Conservation (phyloP, 176 grass and related monocot genomes). For the Elymus sibiricus region DNA sequence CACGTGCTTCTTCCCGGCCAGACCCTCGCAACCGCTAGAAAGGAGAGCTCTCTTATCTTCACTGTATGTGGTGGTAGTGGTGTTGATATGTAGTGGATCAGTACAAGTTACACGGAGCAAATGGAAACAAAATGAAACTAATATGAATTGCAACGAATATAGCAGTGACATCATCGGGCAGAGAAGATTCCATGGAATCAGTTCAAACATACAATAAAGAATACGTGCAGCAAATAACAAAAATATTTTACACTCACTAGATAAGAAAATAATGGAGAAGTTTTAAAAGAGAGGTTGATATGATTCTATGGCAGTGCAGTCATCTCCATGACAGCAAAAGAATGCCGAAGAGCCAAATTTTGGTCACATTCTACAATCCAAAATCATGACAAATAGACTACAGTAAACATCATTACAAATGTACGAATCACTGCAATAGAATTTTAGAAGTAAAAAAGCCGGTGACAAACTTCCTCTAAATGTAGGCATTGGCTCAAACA, state of each 20-base stretch:
- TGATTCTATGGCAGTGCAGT: conserved; percentile 67
- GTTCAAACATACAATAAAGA: neutral
- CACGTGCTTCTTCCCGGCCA: too few species aligned
- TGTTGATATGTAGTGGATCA: too few species aligned
- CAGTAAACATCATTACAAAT: neutral
- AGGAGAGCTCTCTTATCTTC: too few species aligned
- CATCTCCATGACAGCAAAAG: conserved; percentile 52
- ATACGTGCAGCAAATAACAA: neutral
- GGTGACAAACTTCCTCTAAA: neutral
- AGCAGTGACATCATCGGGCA: too few species aligned
- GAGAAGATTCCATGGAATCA: neutral
- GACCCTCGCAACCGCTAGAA: too few species aligned
- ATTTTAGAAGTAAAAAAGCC: neutral
- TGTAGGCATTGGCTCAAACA: too few species aligned
- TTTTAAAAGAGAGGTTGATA: neutral
- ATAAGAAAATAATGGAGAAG: conserved; percentile 26
- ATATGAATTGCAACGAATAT: too few species aligned
- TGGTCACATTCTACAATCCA: conserved; percentile 13
- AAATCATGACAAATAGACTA: neutral
- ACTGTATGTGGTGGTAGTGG: too few species aligned
- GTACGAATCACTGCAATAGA: neutral
- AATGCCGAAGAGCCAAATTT: conserved; percentile 46
- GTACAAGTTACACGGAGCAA: too few species aligned
- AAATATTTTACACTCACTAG: neutral
- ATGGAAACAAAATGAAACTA: too few species aligned